Conservation (phyloP, 2,329 filamentous ascomycete genomes). For the Fusarium bactridioides region DNA sequence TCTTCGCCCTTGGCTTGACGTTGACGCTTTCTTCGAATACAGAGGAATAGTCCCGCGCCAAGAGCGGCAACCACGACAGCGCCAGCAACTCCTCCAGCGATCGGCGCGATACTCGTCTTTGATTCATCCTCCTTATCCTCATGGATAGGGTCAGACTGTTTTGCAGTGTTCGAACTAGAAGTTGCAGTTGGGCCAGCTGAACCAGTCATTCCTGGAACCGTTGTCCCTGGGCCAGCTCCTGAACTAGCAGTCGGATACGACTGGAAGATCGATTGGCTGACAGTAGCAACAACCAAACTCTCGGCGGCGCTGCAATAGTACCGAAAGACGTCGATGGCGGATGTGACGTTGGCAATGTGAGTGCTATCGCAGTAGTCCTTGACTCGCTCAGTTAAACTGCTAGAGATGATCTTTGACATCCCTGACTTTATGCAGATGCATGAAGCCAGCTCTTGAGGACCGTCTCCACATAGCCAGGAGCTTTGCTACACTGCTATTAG, state of each 20-base stretch:
- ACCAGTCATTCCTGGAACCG: constrained; percentile 11
- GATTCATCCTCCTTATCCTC: constrained; percentile 7
- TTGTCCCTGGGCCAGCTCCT: constrained; percentile 10
- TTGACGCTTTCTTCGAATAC: constrained; percentile 48
- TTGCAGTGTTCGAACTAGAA: not conserved
- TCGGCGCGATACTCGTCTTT: constrained; percentile 43
- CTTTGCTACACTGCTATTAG: constrained; percentile 39
- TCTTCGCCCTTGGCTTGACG: constrained; percentile 34
- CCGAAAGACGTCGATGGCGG: constrained; percentile 55
- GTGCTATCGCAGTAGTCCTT: constrained; percentile 55
- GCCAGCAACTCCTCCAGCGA: constrained; percentile 45
- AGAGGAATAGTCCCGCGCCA: constrained; percentile 46
- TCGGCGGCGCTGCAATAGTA: constrained; percentile 60
- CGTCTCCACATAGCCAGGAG: constrained; percentile 52
- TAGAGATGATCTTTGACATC: constrained; percentile 54
- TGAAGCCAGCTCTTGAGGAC: constrained; percentile 59
- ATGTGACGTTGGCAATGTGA: constrained; percentile 54
- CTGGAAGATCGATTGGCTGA: constrained; percentile 48
- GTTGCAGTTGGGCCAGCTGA: constrained; percentile 22
- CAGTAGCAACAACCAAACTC: constrained; percentile 50
- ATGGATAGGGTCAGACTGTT: not conserved
- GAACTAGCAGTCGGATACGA: constrained; percentile 28
- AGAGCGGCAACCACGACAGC: constrained; percentile 39
- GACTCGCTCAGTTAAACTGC: constrained; percentile 53
- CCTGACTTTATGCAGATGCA: constrained; percentile 61